These are phyloP conservation scores for Chiua virens DNA, from an alignment of 768 basidiomycete genomes.

Conservation along the genomic window DNA sequence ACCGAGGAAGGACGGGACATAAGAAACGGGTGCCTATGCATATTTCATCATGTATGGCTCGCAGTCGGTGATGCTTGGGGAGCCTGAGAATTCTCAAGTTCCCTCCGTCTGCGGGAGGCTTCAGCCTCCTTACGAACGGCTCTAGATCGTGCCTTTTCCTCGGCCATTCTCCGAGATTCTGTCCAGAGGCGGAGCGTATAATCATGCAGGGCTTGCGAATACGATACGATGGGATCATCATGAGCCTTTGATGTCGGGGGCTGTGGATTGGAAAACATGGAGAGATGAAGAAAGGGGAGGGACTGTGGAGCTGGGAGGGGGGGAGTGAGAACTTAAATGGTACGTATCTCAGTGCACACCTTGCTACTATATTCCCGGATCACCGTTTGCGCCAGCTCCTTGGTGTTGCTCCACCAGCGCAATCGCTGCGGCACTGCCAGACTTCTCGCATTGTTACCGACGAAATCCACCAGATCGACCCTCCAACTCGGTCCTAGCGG, in stretches of 20 bases:
- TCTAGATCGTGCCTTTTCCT: slow-evolving; percentile 44
- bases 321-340: slow-evolving; percentile 28
- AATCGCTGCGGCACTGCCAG: slow-evolving; percentile 8
- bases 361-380: slow-evolving; percentile 19
- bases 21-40: slow-evolving; percentile 1
- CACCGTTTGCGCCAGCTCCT: slow-evolving; percentile 18
- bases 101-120: slow-evolving; percentile 23
- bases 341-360: slow-evolving; percentile 9
- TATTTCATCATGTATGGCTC: slow-evolving; percentile 20
- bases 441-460: slow-evolving; percentile 3
- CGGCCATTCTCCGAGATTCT: slow-evolving; percentile 58
- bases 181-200: slow-evolving; percentile 70
- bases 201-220: slow-evolving; percentile 64
- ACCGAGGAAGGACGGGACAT: slow-evolving; percentile 5
- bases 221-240: slow-evolving; percentile 45
- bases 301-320: slow-evolving; percentile 7
- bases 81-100: slow-evolving; percentile 9
- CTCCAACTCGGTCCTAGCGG: background rate
- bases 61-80: slow-evolving; percentile 7
- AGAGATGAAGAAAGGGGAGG: slow-evolving; percentile 10
- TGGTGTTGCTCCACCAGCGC: slow-evolving; percentile 29
- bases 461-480: slow-evolving; percentile 1
- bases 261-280: slow-evolving; percentile 18
- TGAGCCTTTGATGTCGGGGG: slow-evolving; percentile 1
- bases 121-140: slow-evolving; percentile 26